Evolutionary conservation across 768 basidiomycete genomes (phyloP), one percentile per base, ranked within the genome.

Genomic region (Tephrocybe sp.): DNA sequence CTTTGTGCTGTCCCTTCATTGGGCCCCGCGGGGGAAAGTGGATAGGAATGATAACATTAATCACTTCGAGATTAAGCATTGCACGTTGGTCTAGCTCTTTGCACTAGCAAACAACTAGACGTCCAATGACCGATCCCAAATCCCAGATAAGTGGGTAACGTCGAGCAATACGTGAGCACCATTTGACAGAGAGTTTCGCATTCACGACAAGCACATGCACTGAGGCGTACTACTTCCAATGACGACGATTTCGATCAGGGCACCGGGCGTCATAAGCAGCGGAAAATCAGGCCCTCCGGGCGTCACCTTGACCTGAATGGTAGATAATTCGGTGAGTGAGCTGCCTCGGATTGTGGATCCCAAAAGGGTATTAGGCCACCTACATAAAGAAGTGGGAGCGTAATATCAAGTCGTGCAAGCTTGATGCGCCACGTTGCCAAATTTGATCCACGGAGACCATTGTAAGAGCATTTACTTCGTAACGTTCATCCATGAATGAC

Each of bases 361-460:
- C 20, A 22, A 31, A 43, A 43, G 42, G 42, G 4, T 31, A 43
- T 16, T 17, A 31, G 42, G 30, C 26, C 6, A 14, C 42, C 14
- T 30, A 14, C 17, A 12, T n/a, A 31, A n/a, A 43, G 30, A n/a
- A 13, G 26, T 43, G 26, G 23, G 31, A 16, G 30, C 13, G 31
- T 30, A 13, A 23, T 20, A 17, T 39, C 19, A 8, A 19, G n/a
- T 22, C 12, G 20, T n/a, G 40, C 20, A 14, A 34, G 40, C 10
- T 42, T 42, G 41, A 11, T 49, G 39, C 46, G 46, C 39, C 20
- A 38, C 23, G 36, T 31, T 32, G 49, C 33, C 16, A 14, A 10
- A 32, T 36, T n/a, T 46, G 44, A 51, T 51, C 50, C 50, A 45
- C 50, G 36, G 44, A 33, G 26, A 43, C 36, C 39, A 13, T 30